These are phyloP conservation scores for Cyclocybe cylindracea DNA, from an alignment of 768 basidiomycete species.

Conservation along the genomic window DNA sequence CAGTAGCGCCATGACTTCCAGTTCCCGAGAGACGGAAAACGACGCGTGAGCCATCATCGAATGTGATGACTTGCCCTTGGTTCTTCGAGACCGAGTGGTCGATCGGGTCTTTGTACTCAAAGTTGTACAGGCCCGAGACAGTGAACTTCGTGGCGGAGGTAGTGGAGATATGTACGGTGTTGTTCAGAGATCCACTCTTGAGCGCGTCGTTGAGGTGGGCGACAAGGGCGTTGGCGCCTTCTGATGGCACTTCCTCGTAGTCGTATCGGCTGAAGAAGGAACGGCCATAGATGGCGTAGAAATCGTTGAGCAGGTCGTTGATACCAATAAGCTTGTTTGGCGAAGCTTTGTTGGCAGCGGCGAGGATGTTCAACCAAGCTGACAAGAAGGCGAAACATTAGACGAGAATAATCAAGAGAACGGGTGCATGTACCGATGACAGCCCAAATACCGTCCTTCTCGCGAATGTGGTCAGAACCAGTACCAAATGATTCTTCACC, in stretches of 20 bases:
- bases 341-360: conserved; percentile 79
- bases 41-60: conserved; percentile 89
- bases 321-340: conserved; percentile 82
- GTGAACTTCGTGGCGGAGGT: conserved; percentile 73
- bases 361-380: conserved; percentile 99
- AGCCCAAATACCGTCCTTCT: conserved; percentile 99
- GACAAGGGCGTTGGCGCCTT: conserved; percentile 87
- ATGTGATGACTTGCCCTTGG: conserved; percentile 93
- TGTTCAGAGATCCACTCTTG: conserved; percentile 64
- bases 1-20: conserved; percentile 94
- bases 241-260: conserved; percentile 96
- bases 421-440: conserved; percentile 68
- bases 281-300: conserved; percentile 93
- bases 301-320: conserved; percentile 84
- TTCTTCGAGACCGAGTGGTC: conserved; percentile 91
- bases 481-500: conserved; percentile 99
- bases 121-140: conserved; percentile 79
- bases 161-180: conserved; percentile 65
- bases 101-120: conserved; percentile 98
- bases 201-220: conserved; percentile 73
- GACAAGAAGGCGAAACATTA: conserved; percentile 1
- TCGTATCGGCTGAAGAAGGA: conserved; percentile 99
- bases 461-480: conserved; percentile 99
- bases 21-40: conserved; percentile 97
- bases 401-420: not conserved